phyloP scores from a whole-genome alignment of 2,329 filamentous ascomycete genomes.

The Alternaria ventricosa region DNA sequence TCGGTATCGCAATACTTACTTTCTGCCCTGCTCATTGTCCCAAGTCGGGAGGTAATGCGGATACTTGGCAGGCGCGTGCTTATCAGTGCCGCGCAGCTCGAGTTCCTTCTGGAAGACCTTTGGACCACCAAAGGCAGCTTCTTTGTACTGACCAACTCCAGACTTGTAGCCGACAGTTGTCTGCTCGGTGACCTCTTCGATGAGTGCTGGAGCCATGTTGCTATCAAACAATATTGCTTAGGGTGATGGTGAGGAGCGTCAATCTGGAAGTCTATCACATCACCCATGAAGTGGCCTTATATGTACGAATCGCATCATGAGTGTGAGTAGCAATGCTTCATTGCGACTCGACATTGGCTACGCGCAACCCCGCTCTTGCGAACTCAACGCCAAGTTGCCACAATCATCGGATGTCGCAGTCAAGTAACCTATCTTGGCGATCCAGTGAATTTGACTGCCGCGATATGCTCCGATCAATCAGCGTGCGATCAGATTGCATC shows the following conservation, averaged over 20 bases:
- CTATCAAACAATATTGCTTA: not conserved
- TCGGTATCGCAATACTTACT: not conserved
- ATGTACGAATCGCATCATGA: conserved; percentile 1
- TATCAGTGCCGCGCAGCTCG: conserved; percentile 61
- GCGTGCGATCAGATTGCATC: conserved; percentile 30
- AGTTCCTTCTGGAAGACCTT: conserved; percentile 56
- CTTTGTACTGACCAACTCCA: conserved; percentile 48
- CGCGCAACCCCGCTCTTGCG: conserved; percentile 19
- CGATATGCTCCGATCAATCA: conserved; percentile 29
- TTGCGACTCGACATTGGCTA: not conserved
- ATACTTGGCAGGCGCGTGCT: conserved; percentile 66
- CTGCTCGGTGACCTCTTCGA: conserved; percentile 44
- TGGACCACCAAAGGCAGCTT: conserved; percentile 53
- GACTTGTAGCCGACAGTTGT: conserved; percentile 37
- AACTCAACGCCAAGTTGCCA: conserved; percentile 42
- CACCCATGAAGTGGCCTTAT: conserved; percentile 15
- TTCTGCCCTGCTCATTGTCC: conserved; percentile 60
- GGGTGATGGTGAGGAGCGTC: not conserved
- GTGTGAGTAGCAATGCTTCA: conserved; percentile 6
- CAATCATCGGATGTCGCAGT: not conserved
- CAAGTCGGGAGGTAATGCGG: conserved; percentile 77
- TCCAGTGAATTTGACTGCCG: conserved; percentile 11
- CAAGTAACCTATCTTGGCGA: conserved; percentile 8
- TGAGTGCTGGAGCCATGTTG: conserved; percentile 53
- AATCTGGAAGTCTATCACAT: not conserved